These are phyloP conservation scores for Silene conica DNA, from an alignment of 148 eudicot species.

Conservation along the genomic window DNA sequence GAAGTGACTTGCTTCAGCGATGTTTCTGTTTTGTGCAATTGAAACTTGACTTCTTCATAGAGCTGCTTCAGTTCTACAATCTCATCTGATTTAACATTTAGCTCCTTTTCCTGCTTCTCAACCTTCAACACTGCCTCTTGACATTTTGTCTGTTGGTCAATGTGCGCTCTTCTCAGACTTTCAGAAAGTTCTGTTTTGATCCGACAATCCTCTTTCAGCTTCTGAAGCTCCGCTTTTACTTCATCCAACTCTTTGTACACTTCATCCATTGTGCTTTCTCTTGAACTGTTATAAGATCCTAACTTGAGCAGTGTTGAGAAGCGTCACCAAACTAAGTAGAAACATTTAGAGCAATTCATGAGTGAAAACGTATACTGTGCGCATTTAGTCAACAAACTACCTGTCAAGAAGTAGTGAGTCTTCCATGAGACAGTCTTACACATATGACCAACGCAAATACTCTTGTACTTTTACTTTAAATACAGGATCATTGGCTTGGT, in stretches of 20 bases:
- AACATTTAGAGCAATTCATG: background rate
- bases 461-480: too few relatives aligned
- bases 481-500: background rate
- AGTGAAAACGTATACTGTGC: background rate
- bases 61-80: constrained; percentile 41
- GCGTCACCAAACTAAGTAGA: constrained; percentile 10
- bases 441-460: background rate
- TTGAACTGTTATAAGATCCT: background rate
- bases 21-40: constrained; percentile 42
- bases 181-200: constrained; percentile 45
- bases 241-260: constrained; percentile 49
- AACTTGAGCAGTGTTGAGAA: background rate
- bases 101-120: constrained; percentile 44
- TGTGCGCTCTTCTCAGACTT: constrained; percentile 46
- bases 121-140: constrained; percentile 44
- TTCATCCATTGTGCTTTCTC: constrained; percentile 35
- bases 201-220: constrained; percentile 44
- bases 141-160: constrained; percentile 39
- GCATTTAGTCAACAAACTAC: background rate
- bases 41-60: constrained; percentile 44
- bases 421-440: background rate
- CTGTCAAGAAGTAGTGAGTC: background rate
- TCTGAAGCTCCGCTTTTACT: constrained; percentile 45
- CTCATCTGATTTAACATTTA: constrained; percentile 51
- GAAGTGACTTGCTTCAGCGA: constrained; percentile 41